Evolutionary conservation across 768 basidiomycete species (phyloP).

Genomic region (Boletus pseudo-olivaceus): DNA sequence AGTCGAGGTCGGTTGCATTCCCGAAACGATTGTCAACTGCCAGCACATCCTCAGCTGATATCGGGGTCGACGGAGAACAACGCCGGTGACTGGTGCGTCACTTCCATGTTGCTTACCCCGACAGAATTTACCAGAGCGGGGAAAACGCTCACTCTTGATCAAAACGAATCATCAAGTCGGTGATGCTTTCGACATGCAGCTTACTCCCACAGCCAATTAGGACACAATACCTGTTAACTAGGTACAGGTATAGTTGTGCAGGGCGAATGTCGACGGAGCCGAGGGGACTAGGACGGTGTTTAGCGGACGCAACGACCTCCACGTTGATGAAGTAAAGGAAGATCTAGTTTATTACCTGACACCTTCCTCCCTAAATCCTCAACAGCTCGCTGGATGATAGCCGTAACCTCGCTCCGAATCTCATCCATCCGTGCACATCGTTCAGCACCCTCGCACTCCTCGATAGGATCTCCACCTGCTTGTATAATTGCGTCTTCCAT

Average conservation of each 20-base stretch:
- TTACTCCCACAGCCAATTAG: neutral
- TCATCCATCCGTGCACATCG: constrained; percentile 30
- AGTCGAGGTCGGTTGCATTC: neutral
- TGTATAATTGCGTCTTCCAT: constrained; percentile 3
- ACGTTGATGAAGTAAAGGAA: neutral
- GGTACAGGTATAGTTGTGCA: neutral
- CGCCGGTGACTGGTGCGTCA: neutral
- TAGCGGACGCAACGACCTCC: neutral
- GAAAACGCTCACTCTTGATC: neutral
- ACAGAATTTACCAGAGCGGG: neutral
- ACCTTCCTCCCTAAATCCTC: constrained; percentile 51
- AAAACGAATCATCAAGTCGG: neutral
- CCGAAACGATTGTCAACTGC: neutral
- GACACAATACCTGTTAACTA: neutral
- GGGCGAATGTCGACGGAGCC: too few species aligned
- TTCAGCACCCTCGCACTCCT: constrained; percentile 3
- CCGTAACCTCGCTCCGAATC: constrained; percentile 53
- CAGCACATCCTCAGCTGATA: neutral
- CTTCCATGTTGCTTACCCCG: neutral
- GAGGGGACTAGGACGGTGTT: neutral
- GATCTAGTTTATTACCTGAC: constrained; percentile 37
- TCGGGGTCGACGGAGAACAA: neutral
- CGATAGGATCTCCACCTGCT: constrained; percentile 3
- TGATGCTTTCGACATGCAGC: neutral
- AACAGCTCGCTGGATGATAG: constrained; percentile 49